A percentile compares a stretch with the other conserved stretches of the same genome.
phyloP scores from a whole-genome alignment of 768 basidiomycete genomes.

The Amanita rubescens region DNA sequence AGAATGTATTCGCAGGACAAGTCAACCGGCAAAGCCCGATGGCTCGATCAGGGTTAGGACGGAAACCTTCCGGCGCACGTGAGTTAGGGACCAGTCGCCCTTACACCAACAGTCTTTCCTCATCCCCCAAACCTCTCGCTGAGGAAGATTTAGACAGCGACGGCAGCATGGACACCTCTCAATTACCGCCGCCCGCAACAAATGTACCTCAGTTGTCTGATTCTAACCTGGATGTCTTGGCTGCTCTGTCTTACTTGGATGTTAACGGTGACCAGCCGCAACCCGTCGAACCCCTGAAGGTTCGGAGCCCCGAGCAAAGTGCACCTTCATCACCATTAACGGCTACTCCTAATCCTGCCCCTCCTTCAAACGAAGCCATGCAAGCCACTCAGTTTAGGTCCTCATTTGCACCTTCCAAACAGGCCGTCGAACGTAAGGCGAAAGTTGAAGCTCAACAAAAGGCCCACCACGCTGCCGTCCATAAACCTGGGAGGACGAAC shows the following conservation, averaged over 20 bases:
- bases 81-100: slow-evolving; percentile 39
- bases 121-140: slow-evolving; percentile 26
- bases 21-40: slow-evolving; percentile 25
- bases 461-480: slow-evolving; percentile 70
- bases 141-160: slow-evolving; percentile 26
- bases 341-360: slow-evolving; percentile 14
- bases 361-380: slow-evolving; percentile 13
- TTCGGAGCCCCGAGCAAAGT: slow-evolving; percentile 21
- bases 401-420: slow-evolving; percentile 82
- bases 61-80: slow-evolving; percentile 83
- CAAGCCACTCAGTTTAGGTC: slow-evolving; percentile 51
- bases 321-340: slow-evolving; percentile 9
- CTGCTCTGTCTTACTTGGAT: slow-evolving; percentile 71
- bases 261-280: slow-evolving; percentile 33
- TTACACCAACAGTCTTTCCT: slow-evolving; percentile 35
- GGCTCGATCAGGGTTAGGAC: slow-evolving; percentile 40
- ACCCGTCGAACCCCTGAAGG: slow-evolving; percentile 29
- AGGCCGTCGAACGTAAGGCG: slow-evolving; percentile 79
- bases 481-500: slow-evolving; percentile 64
- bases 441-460: slow-evolving; percentile 79
- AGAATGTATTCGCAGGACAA: slow-evolving; percentile 22
- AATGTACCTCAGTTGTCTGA: slow-evolving; percentile 15
- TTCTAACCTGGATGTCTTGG: slow-evolving; percentile 62
- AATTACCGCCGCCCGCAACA: not conserved
- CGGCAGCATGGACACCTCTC: slow-evolving; percentile 8